A percentile compares a stretch with the other conserved stretches of the same genome.
Evolutionary conservation across 1,284 basidiomycete genomes (phyloP).

Genomic region (Athelia psychrophila): DNA sequence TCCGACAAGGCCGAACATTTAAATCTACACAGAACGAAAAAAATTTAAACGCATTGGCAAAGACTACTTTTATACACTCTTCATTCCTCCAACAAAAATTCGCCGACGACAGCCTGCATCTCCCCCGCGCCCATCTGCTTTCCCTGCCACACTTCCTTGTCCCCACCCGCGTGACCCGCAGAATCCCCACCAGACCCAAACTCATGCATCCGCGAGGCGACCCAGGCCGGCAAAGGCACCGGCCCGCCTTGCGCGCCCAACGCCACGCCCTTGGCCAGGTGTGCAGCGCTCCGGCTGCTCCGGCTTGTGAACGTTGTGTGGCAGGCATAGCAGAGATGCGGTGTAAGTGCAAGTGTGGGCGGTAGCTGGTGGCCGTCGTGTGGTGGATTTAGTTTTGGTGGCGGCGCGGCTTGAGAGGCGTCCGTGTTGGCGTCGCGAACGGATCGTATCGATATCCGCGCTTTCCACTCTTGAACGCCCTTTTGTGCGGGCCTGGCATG

Average conservation of each 20-base stretch:
- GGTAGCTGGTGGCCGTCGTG: slow-evolving; percentile 10
- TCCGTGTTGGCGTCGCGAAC: slow-evolving; percentile 28
- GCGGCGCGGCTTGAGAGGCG: too few relatives aligned
- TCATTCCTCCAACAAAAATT: slow-evolving; percentile 31
- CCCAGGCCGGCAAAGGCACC: slow-evolving; percentile 38
- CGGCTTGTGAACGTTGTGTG: slow-evolving; percentile 68
- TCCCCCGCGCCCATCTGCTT: slow-evolving; percentile 17
- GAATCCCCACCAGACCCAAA: slow-evolving; percentile 3
- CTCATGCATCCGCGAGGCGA: slow-evolving; percentile 7
- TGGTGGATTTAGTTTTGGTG: slow-evolving; percentile 1
- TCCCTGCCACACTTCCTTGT: slow-evolving; percentile 17
- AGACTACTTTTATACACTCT: too few relatives aligned
- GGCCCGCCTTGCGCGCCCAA: slow-evolving; percentile 1
- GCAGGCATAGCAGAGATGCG: slow-evolving; percentile 71
- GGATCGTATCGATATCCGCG: slow-evolving; percentile 66
- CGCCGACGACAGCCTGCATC: slow-evolving; percentile 29
- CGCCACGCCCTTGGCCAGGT: slow-evolving; percentile 13
- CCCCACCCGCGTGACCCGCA: too few relatives aligned
- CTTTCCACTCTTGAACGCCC: slow-evolving; percentile 73
- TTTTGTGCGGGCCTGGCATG: slow-evolving; percentile 60
- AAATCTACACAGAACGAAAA: background rate
- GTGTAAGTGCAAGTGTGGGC: slow-evolving; percentile 39
- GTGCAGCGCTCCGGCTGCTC: slow-evolving; percentile 40
- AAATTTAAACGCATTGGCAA: too few relatives aligned
- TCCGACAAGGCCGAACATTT: background rate